Base-by-base conservation (phyloP, 495 filamentous ascomycete species). In the Immersiella caudata region DNA sequence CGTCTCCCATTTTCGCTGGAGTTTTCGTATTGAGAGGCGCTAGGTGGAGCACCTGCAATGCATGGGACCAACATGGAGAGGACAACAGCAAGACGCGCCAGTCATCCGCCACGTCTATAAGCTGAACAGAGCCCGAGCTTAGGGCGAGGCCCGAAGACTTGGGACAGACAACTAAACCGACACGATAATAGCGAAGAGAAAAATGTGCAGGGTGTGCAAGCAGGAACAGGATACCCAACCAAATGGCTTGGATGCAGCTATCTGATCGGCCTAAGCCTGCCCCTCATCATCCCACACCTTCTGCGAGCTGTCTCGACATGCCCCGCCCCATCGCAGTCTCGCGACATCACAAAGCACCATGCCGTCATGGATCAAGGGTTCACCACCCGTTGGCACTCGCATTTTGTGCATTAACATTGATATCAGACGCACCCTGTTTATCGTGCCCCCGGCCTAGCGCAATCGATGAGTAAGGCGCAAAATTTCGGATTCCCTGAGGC, bases 301-400 rank as follows among this genome's bases (percentile, higher is more conserved):
- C 22, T 25, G 26, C 20, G 22, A 18, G 21, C n/a, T 11, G 12
- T 11, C 25, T 29, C 25, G 20, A 25, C 57, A 16, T 22, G 26
- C 26, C 26, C 57, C 57, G 29, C 26, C 14, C 26, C 29, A 36
- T 20, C 57, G 26, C 26, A n/a, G 25, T 36, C 57, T 60, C 11
- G 12, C 57, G 29, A 60, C 57, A 36, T 36, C 57, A 11, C 24
- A 60, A 60, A 29, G 20, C 26, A 36, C 26, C 29, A 60, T 60
- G 57, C 57, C 57, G 29, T 60, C 57, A 36, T 60, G 26, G 57
- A 29, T 29, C 57, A 60, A 35, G 26, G 29, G 25, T 60, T 29
- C n/a, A 25, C 57, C 25, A 57, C 54, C 54, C 54, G 21, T 25
- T 21, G 22, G 26, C 22, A 12, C 26, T 57, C n/a, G 57, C 25